These are phyloP conservation scores for Arxiozyma telluris DNA, from an alignment of 1,139 yeast genomes.

Conservation along the genomic window DNA sequence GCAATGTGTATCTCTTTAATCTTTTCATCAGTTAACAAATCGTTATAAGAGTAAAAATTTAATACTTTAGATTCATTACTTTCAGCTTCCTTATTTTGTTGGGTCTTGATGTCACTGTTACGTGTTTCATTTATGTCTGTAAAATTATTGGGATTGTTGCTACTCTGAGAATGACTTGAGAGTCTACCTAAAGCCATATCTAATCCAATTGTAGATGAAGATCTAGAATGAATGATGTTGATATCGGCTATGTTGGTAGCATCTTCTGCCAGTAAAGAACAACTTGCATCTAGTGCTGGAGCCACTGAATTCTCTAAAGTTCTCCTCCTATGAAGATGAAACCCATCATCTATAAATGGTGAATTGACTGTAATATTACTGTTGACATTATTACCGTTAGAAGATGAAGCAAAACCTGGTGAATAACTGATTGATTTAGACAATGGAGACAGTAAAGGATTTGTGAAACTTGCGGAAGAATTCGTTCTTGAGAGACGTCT, in stretches of 20 bases:
- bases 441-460: neutral
- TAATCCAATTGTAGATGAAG: slow-evolving; percentile 45
- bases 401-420: neutral
- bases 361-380: neutral
- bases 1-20: slow-evolving; percentile 4
- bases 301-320: slow-evolving; percentile 67
- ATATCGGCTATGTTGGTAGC: slow-evolving; percentile 54
- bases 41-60: slow-evolving; percentile 72
- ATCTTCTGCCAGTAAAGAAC: slow-evolving; percentile 51
- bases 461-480: neutral
- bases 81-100: neutral
- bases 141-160: neutral
- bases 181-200: slow-evolving; percentile 51
- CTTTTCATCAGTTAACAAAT: slow-evolving; percentile 55
- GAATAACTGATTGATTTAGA: neutral
- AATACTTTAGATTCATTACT: slow-evolving; percentile 24
- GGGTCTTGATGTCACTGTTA: neutral
- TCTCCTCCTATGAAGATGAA: slow-evolving; percentile 37
- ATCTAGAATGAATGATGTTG: slow-evolving; percentile 60
- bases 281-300: slow-evolving; percentile 75
- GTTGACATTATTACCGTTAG: neutral
- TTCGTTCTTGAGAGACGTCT: slow-evolving; percentile 3
- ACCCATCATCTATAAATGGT: neutral
- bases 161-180: slow-evolving; percentile 16
- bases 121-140: neutral